phyloP scores from a whole-genome alignment of 768 basidiomycete species.

The Pleurotus tuber-regium region DNA sequence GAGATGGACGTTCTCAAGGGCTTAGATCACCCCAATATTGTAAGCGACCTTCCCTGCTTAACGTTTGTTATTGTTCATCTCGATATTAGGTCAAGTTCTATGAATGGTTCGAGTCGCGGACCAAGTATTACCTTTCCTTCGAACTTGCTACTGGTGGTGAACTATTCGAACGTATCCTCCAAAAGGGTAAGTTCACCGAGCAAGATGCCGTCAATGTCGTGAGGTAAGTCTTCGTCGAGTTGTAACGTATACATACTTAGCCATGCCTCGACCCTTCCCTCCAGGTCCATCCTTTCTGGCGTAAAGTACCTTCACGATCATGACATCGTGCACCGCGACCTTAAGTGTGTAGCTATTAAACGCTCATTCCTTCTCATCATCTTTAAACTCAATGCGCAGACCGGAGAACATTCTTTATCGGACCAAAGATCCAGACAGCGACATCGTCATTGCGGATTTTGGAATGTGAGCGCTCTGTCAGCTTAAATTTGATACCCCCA shows the following conservation, averaged over 20 bases:
- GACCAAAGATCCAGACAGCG: conserved; percentile 70
- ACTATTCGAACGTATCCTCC: conserved; percentile 84
- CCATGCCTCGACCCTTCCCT: not conserved
- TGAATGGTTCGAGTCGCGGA: conserved; percentile 93
- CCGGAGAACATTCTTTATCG: conserved; percentile 97
- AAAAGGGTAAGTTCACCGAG: conserved; percentile 91
- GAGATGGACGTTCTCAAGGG: conserved; percentile 94
- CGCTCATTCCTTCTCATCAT: not conserved
- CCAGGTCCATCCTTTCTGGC: conserved; percentile 78
- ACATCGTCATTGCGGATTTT: conserved; percentile 94
- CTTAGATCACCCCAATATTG: conserved; percentile 89
- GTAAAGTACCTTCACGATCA: conserved; percentile 89
- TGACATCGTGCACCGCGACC: conserved; percentile 93
- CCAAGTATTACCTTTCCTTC: conserved; percentile 94
- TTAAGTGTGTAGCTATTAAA: conserved; percentile 58
- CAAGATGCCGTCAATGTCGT: conserved; percentile 81
- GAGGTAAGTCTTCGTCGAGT: conserved; percentile 40
- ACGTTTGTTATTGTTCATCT: too few species aligned
- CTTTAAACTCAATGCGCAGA: conserved; percentile 31
- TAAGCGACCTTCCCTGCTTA: conserved; percentile 31
- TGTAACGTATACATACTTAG: not conserved
- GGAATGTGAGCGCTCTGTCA: conserved; percentile 69
- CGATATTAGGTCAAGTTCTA: conserved; percentile 84
- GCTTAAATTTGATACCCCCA: too few species aligned
- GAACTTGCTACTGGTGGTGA: conserved; percentile 95